Percentiles rank a stretch among this genome's conserved stretches.
Evolutionary conservation across 2,329 filamentous ascomycete species (phyloP).

Genomic region (Aspergillus jensenii): DNA sequence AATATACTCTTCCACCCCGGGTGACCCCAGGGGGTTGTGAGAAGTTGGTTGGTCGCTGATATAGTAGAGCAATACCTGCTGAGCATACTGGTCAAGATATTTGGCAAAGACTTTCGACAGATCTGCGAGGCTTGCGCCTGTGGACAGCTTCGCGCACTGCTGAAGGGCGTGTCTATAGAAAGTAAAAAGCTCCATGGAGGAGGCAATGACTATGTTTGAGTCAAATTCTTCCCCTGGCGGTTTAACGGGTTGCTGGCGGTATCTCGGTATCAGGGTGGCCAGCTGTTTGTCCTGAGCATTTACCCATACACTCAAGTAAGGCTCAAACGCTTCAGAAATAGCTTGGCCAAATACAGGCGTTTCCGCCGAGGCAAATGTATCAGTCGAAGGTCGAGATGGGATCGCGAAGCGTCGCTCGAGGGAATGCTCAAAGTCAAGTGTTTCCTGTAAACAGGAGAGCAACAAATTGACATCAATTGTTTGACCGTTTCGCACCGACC

Average conservation of each 20-base stretch:
- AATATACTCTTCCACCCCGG: conserved; percentile 70
- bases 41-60: conserved; percentile 59
- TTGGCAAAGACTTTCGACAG: conserved; percentile 82
- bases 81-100: conserved; percentile 92
- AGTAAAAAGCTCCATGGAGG: conserved; percentile 94
- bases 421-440: conserved; percentile 92
- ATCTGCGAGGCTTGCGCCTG: conserved; percentile 81
- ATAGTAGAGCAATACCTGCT: conserved; percentile 80
- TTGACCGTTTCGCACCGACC: conserved; percentile 77
- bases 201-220: conserved; percentile 82
- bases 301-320: conserved; percentile 95
- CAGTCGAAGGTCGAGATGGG: conserved; percentile 73
- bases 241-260: conserved; percentile 77
- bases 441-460: conserved; percentile 88
- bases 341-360: conserved; percentile 79
- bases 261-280: conserved; percentile 79
- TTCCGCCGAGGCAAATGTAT: conserved; percentile 81
- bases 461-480: conserved; percentile 87
- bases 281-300: conserved; percentile 92
- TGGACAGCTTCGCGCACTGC: conserved; percentile 95
- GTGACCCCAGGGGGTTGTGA: conserved; percentile 53
- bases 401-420: conserved; percentile 80
- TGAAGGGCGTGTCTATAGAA: conserved; percentile 92
- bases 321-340: conserved; percentile 95
- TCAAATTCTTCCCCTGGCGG: conserved; percentile 89